phyloP scores from a whole-genome alignment of 768 basidiomycete species.

The Trametes cubensis region DNA sequence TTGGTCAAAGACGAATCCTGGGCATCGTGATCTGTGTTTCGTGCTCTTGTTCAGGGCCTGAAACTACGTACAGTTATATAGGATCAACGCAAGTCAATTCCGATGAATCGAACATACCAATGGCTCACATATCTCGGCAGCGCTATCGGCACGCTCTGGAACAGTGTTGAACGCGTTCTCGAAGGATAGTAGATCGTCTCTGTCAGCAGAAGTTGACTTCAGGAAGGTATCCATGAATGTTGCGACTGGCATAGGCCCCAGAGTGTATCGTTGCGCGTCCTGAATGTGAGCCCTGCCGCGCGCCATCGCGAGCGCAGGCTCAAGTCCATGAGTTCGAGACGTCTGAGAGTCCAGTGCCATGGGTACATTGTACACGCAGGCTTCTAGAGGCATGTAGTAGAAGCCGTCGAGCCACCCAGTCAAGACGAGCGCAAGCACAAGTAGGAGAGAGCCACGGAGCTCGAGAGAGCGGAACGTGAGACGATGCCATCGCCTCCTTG shows the following conservation, averaged over 20 bases:
- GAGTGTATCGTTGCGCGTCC: background rate
- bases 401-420: background rate
- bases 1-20: constrained; percentile 10
- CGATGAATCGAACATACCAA: background rate
- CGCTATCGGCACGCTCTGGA: background rate
- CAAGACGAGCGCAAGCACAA: background rate
- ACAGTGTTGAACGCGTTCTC: constrained; percentile 6
- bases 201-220: background rate
- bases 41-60: background rate
- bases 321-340: background rate
- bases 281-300: background rate
- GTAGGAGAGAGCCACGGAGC: no score
- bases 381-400: background rate
- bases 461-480: no score
- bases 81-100: background rate
- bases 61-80: constrained; percentile 22
- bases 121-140: background rate
- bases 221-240: constrained; percentile 6
- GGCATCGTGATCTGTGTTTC: background rate
- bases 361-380: background rate
- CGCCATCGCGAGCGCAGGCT: background rate
- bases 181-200: background rate
- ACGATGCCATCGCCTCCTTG: no score
- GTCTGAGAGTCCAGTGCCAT: background rate
- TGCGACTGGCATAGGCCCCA: constrained; percentile 20